Percentiles rank a stretch among this genome's conserved stretches.
phyloP scores from a whole-genome alignment of 2,329 filamentous ascomycete species.

The Ascochyta clinopodiicola region DNA sequence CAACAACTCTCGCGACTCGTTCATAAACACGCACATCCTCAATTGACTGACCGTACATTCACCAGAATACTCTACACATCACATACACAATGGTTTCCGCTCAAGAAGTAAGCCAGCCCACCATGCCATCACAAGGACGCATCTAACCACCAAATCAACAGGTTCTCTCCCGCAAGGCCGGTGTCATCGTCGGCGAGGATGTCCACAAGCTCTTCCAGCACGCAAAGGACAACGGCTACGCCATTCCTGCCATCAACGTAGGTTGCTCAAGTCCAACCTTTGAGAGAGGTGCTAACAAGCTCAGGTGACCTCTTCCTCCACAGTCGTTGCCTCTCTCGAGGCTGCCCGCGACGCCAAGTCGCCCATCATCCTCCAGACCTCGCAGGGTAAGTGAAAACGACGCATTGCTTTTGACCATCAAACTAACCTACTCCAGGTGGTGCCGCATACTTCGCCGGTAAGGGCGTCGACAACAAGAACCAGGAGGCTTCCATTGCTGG shows the following conservation, averaged over 20 bases:
- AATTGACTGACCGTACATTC: conserved; percentile 16
- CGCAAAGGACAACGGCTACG: conserved; percentile 73
- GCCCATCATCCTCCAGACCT: conserved; percentile 63
- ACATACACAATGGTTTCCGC: conserved; percentile 34
- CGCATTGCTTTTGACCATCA: neutral
- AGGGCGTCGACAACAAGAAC: conserved; percentile 56
- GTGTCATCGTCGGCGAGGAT: conserved; percentile 68
- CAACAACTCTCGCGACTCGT: conserved; percentile 11
- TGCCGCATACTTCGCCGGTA: conserved; percentile 74
- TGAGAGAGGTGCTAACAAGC: conserved; percentile 8
- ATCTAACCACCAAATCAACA: conserved; percentile 16
- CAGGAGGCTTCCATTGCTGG: conserved; percentile 90
- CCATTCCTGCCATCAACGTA: conserved; percentile 48
- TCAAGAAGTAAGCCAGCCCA: conserved; percentile 49
- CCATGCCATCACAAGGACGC: neutral
- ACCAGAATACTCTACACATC: conserved; percentile 14
- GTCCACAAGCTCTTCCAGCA: conserved; percentile 80
- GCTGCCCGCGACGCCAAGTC: conserved; percentile 90
- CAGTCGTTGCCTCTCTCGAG: conserved; percentile 77
- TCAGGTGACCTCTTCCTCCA: conserved; percentile 89
- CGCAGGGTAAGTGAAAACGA: conserved; percentile 7
- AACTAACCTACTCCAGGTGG: conserved; percentile 8
- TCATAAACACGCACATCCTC: conserved; percentile 14
- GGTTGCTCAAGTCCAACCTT: neutral
- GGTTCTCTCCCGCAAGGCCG: conserved; percentile 19